Evolutionary conservation across 371 early-diverging fungal species (phyloP).

Genomic region (Lichtheimia ornata): DNA sequence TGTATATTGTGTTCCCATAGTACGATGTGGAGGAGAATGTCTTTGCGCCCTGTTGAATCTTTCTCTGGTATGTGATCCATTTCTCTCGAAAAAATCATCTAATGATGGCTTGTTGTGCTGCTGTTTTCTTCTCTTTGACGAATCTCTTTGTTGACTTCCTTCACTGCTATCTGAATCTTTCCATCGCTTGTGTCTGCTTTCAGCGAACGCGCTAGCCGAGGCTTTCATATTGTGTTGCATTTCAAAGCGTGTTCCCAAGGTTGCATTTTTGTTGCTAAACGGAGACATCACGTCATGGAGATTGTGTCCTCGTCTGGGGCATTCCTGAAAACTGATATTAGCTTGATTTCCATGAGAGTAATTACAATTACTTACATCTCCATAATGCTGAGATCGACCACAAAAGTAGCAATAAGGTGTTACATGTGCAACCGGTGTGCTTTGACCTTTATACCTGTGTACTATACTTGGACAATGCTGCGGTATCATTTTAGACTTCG

Average conservation of each 20-base stretch:
- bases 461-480: slow-evolving; percentile 11
- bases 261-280: slow-evolving; percentile 4
- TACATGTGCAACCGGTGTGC: background rate
- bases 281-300: background rate
- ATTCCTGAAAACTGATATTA: slow-evolving; percentile 3
- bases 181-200: background rate
- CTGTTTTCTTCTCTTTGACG: background rate
- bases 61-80: background rate
- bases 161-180: background rate
- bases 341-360: background rate
- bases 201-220: background rate
- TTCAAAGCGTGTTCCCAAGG: background rate
- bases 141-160: background rate
- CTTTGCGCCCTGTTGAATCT: no score
- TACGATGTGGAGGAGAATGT: background rate
- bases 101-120: background rate
- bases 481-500: background rate
- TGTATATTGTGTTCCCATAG: background rate
- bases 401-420: slow-evolving; percentile 4
- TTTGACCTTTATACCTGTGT: slow-evolving; percentile 4
- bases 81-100: slow-evolving; percentile 5
- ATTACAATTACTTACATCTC: slow-evolving; percentile 1
- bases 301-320: background rate
- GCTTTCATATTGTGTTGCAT: slow-evolving; percentile 4
- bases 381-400: slow-evolving; percentile 5